These are phyloP conservation scores for Vanilla planifolia DNA, from an alignment of 106 monocot species.

Conservation along the genomic window DNA sequence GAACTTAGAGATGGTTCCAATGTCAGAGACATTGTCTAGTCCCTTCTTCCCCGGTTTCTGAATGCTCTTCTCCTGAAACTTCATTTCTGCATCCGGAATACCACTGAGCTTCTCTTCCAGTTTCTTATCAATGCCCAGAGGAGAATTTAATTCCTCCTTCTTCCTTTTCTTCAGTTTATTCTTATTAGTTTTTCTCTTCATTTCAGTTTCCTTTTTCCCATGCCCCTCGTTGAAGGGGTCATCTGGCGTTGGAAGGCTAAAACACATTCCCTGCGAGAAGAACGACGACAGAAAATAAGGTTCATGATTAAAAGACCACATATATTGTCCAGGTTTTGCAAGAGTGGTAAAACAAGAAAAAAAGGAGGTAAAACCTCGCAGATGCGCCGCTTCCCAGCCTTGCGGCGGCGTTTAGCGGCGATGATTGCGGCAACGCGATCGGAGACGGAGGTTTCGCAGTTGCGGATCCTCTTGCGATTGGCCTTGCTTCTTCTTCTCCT, in stretches of 20 bases:
- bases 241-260: slow-evolving; percentile 73
- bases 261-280: slow-evolving; percentile 73
- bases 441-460: slow-evolving; percentile 52
- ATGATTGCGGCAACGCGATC: slow-evolving; percentile 71
- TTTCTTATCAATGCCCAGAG: neutral
- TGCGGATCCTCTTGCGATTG: slow-evolving; percentile 46
- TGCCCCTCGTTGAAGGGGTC: slow-evolving; percentile 83
- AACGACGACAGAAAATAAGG: neutral
- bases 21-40: slow-evolving; percentile 2
- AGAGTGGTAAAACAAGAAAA: neutral
- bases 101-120: neutral
- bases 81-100: neutral
- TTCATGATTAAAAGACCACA: too few species aligned
- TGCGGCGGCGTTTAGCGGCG: slow-evolving; percentile 79
- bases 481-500: slow-evolving; percentile 54
- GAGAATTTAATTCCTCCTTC: neutral
- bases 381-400: slow-evolving; percentile 72
- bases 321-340: too few species aligned
- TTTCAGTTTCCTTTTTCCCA: slow-evolving; percentile 25
- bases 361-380: slow-evolving; percentile 54
- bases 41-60: neutral
- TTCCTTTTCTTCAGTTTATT: neutral
- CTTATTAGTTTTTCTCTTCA: neutral
- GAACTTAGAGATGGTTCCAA: slow-evolving; percentile 55
- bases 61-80: neutral